phyloP scores from a whole-genome alignment of 176 grass and related monocot genomes.

The Themeda triandra region DNA sequence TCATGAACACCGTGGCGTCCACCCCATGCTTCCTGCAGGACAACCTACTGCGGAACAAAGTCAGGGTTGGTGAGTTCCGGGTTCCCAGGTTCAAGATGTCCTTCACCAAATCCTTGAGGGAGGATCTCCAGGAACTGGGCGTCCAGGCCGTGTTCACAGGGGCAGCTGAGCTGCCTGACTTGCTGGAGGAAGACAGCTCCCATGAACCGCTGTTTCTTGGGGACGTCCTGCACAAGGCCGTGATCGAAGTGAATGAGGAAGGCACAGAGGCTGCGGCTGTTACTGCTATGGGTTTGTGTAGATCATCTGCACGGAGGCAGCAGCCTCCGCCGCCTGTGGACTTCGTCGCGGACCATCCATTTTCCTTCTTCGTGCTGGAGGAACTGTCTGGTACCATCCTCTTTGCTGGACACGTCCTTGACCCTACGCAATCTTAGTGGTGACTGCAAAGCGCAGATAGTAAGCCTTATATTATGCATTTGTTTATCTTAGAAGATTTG shows the following conservation, averaged over 20 bases:
- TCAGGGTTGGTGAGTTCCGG: neutral
- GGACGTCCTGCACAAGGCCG: neutral
- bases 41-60: neutral
- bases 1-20: too few relatives aligned
- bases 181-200: neutral
- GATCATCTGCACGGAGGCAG: too few relatives aligned
- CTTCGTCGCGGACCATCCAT: too few relatives aligned
- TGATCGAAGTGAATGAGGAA: neutral
- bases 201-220: neutral
- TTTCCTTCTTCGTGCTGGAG: too few relatives aligned
- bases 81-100: neutral
- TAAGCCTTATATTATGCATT: too few relatives aligned
- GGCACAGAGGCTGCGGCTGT: neutral
- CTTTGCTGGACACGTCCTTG: too few relatives aligned
- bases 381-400: too few relatives aligned
- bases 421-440: too few relatives aligned
- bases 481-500: too few relatives aligned
- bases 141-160: neutral
- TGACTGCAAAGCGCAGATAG: too few relatives aligned
- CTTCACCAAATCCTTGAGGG: neutral
- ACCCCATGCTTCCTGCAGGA: neutral
- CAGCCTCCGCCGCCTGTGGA: too few relatives aligned
- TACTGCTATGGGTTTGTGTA: neutral
- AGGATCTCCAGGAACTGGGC: neutral
- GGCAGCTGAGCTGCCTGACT: neutral